Conservation (phyloP, 2,329 filamentous ascomycete genomes). For the Seiridium unicorne region DNA sequence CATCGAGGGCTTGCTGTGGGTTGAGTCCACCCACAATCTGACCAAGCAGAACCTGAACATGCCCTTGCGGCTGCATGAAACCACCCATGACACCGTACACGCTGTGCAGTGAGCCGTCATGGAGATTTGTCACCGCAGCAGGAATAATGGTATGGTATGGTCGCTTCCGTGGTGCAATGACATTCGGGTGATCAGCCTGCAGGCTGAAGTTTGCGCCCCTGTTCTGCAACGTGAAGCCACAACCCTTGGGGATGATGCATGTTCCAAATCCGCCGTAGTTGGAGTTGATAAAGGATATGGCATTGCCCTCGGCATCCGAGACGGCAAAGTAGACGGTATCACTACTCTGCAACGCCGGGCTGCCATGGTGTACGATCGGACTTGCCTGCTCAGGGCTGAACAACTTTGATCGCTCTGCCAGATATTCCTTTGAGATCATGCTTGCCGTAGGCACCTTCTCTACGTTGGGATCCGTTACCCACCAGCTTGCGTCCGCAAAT, state of each 20-base stretch:
- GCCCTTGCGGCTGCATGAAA: slow-evolving; percentile 97
- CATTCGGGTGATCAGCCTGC: slow-evolving; percentile 71
- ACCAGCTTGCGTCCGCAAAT: slow-evolving; percentile 90
- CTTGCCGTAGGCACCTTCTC: slow-evolving; percentile 66
- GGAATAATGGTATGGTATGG: slow-evolving; percentile 99
- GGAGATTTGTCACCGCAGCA: slow-evolving; percentile 76
- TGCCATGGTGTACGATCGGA: slow-evolving; percentile 65
- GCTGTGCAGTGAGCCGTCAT: slow-evolving; percentile 73
- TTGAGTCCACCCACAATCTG: slow-evolving; percentile 79
- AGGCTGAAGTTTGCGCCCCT: slow-evolving; percentile 86
- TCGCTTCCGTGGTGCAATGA: slow-evolving; percentile 75
- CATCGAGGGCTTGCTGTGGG: slow-evolving; percentile 86
- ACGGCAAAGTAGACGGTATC: slow-evolving; percentile 95
- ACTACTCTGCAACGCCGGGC: slow-evolving; percentile 76
- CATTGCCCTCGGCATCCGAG: slow-evolving; percentile 80
- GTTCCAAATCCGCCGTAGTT: slow-evolving; percentile 91
- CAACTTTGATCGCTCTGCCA: slow-evolving; percentile 64
- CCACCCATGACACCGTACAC: slow-evolving; percentile 97
- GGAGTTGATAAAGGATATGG: slow-evolving; percentile 94
- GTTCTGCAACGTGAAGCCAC: slow-evolving; percentile 93
- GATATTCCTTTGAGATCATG: slow-evolving; percentile 72
- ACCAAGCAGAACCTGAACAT: slow-evolving; percentile 88
- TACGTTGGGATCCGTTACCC: slow-evolving; percentile 78
- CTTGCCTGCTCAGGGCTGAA: slow-evolving; percentile 62
- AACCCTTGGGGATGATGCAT: slow-evolving; percentile 77